Base-by-base conservation (phyloP, 2,329 filamentous ascomycete genomes). In the Ophiostoma triangulosporum region DNA sequence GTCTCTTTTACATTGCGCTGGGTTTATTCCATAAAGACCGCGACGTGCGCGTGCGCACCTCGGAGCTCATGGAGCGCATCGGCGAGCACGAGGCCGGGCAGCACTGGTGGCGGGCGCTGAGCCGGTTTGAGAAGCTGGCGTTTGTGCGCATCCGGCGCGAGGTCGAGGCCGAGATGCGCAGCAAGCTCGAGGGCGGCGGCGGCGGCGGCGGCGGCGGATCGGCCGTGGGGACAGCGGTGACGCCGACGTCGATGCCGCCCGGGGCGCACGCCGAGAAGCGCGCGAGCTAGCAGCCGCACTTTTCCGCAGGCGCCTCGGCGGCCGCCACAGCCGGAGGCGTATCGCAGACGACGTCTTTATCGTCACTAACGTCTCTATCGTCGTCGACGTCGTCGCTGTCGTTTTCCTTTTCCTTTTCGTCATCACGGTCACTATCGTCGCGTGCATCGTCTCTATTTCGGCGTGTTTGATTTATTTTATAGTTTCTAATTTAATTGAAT, bases 21-120 rank as follows among this genome's bases (percentile, higher is more conserved):
- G 93, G 93, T 0, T 73, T 98, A 6, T 96, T 97, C 66, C 93
- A 98, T 70, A 88, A 89, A 53, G 82, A 90, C 59, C 74, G 76
- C 33, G 84, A 88, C 51, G 90, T 96, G 11, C 77, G 93, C 33
- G 70, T 84, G 60, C 81, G 81, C 53, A 86, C 88, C 2, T 84
- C 88, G 1, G 86, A 86, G 57, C 70, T 98, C 33, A 68, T 98
- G 22, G 88, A 91, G 60, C 78, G 89, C 22, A 82, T 98, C 53
- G 79, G 82, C 60, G 82, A 84, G 54, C 91, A 98, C 68, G 86
- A 94, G 63, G 93, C 89, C 9, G 93, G 93, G 1, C 78, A 89
- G 62, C 88, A 97, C 68, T 97, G 93, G 76, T 98, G 91, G 88
- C 81, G 77, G 59, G 80, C 81, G 29, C 71, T 98, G 49, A 93